These are phyloP conservation scores for Cordyceps pruinosa DNA, from an alignment of 2,329 filamentous ascomycete genomes.

Conservation along the genomic window DNA sequence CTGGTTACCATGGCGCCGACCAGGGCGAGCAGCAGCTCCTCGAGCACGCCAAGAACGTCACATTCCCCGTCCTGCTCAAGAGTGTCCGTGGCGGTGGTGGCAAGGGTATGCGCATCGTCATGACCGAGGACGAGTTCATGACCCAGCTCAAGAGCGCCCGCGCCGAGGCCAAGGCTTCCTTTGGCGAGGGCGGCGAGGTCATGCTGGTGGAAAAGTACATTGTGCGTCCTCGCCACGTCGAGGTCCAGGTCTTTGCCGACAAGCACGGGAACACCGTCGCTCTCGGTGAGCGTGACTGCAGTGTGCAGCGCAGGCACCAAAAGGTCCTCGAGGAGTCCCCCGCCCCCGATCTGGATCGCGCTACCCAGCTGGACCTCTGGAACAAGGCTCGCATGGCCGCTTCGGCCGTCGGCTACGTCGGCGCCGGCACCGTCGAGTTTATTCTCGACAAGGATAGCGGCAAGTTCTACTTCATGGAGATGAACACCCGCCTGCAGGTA, in stretches of 20 bases:
- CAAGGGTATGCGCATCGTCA: conserved; percentile 76
- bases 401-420: conserved; percentile 77
- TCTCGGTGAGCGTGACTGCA: conserved; percentile 85
- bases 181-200: conserved; percentile 71
- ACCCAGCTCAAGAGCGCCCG: conserved; percentile 65
- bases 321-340: conserved; percentile 89
- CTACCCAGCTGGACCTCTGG: conserved; percentile 56
- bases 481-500: conserved; percentile 86
- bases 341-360: conserved; percentile 58
- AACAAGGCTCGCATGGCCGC: conserved; percentile 58
- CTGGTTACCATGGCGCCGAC: conserved; percentile 85
- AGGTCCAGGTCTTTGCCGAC: conserved; percentile 88
- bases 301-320: conserved; percentile 78
- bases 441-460: conserved; percentile 78
- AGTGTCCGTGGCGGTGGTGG: conserved; percentile 75
- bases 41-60: conserved; percentile 62
- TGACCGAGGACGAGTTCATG: conserved; percentile 60
- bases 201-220: conserved; percentile 84
- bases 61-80: conserved; percentile 69
- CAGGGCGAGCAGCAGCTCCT: conserved; percentile 60
- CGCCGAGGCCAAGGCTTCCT: conserved; percentile 69
- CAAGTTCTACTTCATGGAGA: conserved; percentile 77
- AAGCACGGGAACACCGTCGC: conserved; percentile 69
- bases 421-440: conserved; percentile 84
- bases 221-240: conserved; percentile 72